A percentile compares a stretch with the other conserved stretches of the same genome.
These are phyloP conservation scores for Fusarium setosum DNA, from an alignment of 2,329 filamentous ascomycete species.

Conservation along the genomic window DNA sequence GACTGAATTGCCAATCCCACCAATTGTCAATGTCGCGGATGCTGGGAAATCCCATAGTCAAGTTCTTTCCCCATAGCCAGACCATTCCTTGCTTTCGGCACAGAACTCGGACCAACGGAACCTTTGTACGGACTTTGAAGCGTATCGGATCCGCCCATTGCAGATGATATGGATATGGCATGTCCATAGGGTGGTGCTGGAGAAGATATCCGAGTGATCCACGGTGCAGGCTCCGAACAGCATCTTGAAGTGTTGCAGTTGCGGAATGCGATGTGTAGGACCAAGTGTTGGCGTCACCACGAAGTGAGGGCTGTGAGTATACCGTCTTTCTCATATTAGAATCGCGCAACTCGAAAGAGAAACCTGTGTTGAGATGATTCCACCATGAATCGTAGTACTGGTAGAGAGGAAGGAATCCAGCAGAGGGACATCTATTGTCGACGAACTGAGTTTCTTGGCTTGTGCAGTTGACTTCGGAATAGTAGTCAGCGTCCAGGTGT, in stretches of 20 bases:
- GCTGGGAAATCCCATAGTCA: background rate
- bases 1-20: background rate
- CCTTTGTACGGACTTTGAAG: background rate
- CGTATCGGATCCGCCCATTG: background rate
- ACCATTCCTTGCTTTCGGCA: background rate
- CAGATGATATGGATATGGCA: background rate
- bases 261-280: background rate
- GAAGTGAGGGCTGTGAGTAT: background rate
- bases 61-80: background rate
- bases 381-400: background rate
- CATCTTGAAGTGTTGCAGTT: background rate
- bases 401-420: background rate
- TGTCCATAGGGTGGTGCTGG: background rate
- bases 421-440: slow-evolving; percentile 2
- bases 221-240: background rate
- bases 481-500: no score
- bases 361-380: background rate
- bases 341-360: background rate
- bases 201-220: background rate
- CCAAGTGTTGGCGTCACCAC: background rate
- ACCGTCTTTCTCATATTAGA: background rate
- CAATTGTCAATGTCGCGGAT: background rate
- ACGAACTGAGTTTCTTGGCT: background rate
- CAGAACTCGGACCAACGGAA: background rate
- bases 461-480: no score